Evolutionary conservation across 2,329 filamentous ascomycete genomes (phyloP), one percentile per base, ranked within the genome.

Genomic region (Polychaeton citri): DNA sequence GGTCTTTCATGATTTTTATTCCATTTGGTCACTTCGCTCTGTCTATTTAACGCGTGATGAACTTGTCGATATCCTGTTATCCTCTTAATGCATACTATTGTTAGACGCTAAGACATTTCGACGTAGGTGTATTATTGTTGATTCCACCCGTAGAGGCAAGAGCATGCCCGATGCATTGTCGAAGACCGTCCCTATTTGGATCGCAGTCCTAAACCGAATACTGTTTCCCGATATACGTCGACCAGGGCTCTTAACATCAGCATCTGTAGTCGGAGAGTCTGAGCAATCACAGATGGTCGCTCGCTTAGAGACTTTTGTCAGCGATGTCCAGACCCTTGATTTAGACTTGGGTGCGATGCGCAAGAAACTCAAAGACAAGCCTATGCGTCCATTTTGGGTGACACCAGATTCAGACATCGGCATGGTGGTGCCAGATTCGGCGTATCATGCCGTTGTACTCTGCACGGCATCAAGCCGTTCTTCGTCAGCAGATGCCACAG

Each of bases 141-240:
- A 98, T 60, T 95, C 86, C 18, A 98, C 90, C 1, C 70, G 90
- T 38, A 71, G 88, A 35, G 90, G 90, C 7, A 96, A 96, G 64
- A 73, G 81, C 74, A 93, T 96, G 77, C 88, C 90, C 1, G 90
- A 98, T 61, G 87, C 90, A 12, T 69, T 98, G 13, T 85, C 81
- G 49, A 95, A 94, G 59, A 96, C 90, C 0, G 69, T 96, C 18
- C 88, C 90, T 2, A 82, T 94, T 43, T 98, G 90, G 90, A 87
- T 82, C 58, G 75, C 79, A 42, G 83, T 95, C 13, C 61, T 95
- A 49, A 96, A 96, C 59, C 68, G 72, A 32, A 65, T 76, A 3
- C 63, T 96, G 4, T 93, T 94, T 54, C 79, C 81, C 0, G 30
- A 32, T 12, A 12, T 10, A 10, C 12, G 5, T 19, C 12, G 18